Evolutionary conservation across 176 grass and related monocot species (phyloP).

Genomic region (Aegilops speltoides): DNA sequence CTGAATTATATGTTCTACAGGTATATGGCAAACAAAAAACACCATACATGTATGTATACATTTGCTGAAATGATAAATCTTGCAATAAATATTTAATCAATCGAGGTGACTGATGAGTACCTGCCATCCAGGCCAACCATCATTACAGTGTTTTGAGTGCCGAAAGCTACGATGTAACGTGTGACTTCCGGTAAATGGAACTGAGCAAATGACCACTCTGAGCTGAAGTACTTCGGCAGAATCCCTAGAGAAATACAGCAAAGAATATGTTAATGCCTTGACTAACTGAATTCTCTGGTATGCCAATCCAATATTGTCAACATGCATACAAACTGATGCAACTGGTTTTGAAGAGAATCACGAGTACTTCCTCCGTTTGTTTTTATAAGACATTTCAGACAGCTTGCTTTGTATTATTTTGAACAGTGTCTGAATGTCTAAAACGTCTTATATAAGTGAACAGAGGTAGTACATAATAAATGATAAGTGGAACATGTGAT

Average conservation of each 20-base stretch:
- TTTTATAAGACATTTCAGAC: too few species aligned
- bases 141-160: slow-evolving; percentile 77
- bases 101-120: slow-evolving; percentile 41
- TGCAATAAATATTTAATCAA: slow-evolving; percentile 1
- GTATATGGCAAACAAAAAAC: neutral
- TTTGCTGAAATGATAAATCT: neutral
- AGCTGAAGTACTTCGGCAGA: slow-evolving; percentile 90
- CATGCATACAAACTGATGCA: slow-evolving; percentile 3
- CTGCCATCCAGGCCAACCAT: slow-evolving; percentile 97
- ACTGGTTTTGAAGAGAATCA: neutral
- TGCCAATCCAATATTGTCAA: neutral
- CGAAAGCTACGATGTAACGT: slow-evolving; percentile 88
- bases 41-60: neutral
- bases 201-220: slow-evolving; percentile 97
- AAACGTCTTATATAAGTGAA: too few species aligned
- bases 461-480: neutral
- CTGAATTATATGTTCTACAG: neutral
- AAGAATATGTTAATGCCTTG: neutral
- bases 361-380: too few species aligned
- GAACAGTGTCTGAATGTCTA: too few species aligned
- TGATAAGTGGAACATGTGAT: neutral
- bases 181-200: slow-evolving; percentile 91
- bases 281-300: neutral
- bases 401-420: too few species aligned
- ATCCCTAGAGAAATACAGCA: slow-evolving; percentile 59